These are phyloP conservation scores for Penstemon eatonii DNA, from an alignment of 257 asterid genomes.

Conservation along the genomic window DNA sequence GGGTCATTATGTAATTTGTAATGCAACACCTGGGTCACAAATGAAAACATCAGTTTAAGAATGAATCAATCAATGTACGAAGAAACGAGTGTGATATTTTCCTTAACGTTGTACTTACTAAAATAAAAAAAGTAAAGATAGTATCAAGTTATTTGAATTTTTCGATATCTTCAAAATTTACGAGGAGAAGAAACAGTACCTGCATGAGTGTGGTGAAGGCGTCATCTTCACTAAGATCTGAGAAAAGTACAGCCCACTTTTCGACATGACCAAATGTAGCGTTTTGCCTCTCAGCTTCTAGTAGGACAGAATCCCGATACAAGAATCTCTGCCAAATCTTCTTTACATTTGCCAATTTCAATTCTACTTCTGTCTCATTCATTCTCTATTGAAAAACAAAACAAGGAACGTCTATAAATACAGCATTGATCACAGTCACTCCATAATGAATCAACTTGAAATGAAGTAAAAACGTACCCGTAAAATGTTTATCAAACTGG, in stretches of 20 bases:
- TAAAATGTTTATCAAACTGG: constrained; percentile 67
- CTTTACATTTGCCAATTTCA: constrained; percentile 70
- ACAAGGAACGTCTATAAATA: too few species aligned
- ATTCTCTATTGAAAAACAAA: constrained; percentile 48
- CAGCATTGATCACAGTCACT: not conserved
- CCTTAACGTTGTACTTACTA: not conserved
- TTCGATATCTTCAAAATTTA: not conserved
- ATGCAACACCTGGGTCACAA: constrained; percentile 63
- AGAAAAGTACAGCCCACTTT: constrained; percentile 64
- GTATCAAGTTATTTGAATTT: too few species aligned
- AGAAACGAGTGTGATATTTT: too few species aligned
- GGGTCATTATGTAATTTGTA: constrained; percentile 87
- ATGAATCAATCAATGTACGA: not conserved
- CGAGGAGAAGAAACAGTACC: constrained; percentile 38
- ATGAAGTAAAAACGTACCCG: constrained; percentile 54
- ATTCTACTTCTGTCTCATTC: constrained; percentile 77
- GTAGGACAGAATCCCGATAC: constrained; percentile 78
- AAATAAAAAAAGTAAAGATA: too few species aligned
- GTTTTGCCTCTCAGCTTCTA: constrained; percentile 92
- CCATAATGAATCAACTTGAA: not conserved
- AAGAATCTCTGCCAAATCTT: constrained; percentile 91
- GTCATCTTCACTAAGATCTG: constrained; percentile 68
- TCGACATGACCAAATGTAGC: constrained; percentile 50
- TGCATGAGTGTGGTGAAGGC: constrained; percentile 75
- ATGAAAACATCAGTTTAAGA: constrained; percentile 18